Evolutionary conservation across 768 basidiomycete species (phyloP).

Genomic region (Rhodocollybia butyracea): DNA sequence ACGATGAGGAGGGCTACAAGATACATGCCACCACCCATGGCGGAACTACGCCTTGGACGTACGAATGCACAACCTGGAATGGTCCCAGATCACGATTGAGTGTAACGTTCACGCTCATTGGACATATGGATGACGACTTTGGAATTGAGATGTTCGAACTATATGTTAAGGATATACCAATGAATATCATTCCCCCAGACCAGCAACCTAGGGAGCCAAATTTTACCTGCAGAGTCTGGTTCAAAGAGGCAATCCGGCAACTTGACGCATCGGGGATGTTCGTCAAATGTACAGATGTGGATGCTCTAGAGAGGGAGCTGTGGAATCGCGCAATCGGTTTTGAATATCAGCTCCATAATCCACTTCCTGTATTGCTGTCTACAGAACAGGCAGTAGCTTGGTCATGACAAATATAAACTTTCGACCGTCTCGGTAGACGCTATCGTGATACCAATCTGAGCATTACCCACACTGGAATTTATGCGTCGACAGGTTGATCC

Average conservation of each 20-base stretch:
- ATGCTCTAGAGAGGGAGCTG: slow-evolving; percentile 3
- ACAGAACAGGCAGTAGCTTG: no score
- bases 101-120: not conserved
- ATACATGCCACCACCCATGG: not conserved
- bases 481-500: not conserved
- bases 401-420: no score
- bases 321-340: no score
- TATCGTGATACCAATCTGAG: no score
- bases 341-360: no score
- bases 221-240: slow-evolving; percentile 4
- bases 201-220: not conserved
- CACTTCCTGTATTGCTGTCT: no score
- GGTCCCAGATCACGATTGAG: not conserved
- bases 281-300: slow-evolving; percentile 1
- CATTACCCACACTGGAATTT: no score
- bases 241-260: slow-evolving; percentile 3
- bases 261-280: not conserved
- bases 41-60: not conserved
- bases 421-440: no score
- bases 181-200: not conserved
- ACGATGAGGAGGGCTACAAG: not conserved
- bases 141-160: not conserved
- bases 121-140: not conserved
- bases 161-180: slow-evolving; percentile 1
- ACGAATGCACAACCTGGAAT: not conserved